Evolutionary conservation across 805 yeast species (phyloP).

Genomic region (Yamadazyma tumulicola): DNA sequence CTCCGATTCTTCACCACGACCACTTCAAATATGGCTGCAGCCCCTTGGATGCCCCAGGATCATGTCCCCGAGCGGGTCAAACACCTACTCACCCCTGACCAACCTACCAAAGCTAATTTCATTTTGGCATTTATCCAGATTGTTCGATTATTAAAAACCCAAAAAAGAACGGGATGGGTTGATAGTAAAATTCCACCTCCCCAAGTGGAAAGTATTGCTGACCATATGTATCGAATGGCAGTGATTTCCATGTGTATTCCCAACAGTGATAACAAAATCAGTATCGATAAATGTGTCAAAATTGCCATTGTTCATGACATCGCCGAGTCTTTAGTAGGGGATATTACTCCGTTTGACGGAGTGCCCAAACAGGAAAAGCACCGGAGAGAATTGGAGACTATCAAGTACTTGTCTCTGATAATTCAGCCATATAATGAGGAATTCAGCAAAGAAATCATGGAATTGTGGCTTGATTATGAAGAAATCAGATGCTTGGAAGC

Average conservation of each 20-base stretch:
- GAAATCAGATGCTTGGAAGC: conserved; percentile 80
- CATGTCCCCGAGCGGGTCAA: conserved; percentile 49
- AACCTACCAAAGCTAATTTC: conserved; percentile 38
- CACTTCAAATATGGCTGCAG: too few relatives aligned
- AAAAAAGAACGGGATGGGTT: conserved; percentile 92
- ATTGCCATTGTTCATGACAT: conserved; percentile 91
- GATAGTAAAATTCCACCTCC: conserved; percentile 53
- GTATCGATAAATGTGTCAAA: conserved; percentile 69
- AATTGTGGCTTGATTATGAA: conserved; percentile 88
- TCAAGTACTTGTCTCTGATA: conserved; percentile 58
- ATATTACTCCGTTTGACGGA: conserved; percentile 74
- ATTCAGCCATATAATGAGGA: conserved; percentile 59
- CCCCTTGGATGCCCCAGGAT: conserved; percentile 59
- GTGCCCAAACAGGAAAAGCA: conserved; percentile 80
- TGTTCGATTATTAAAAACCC: conserved; percentile 67
- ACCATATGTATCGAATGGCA: conserved; percentile 95
- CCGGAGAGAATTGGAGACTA: conserved; percentile 71
- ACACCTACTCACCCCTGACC: conserved; percentile 28
- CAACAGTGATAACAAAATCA: conserved; percentile 40
- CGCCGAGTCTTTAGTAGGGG: conserved; percentile 93
- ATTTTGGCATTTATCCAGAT: conserved; percentile 61
- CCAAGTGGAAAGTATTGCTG: conserved; percentile 72
- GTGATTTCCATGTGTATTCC: conserved; percentile 71
- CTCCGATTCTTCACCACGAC: too few relatives aligned
- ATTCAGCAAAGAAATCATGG: conserved; percentile 63